These are phyloP conservation scores for Pythium aquatile DNA, from an alignment of 352 stramenopile genomes.

Conservation along the genomic window DNA sequence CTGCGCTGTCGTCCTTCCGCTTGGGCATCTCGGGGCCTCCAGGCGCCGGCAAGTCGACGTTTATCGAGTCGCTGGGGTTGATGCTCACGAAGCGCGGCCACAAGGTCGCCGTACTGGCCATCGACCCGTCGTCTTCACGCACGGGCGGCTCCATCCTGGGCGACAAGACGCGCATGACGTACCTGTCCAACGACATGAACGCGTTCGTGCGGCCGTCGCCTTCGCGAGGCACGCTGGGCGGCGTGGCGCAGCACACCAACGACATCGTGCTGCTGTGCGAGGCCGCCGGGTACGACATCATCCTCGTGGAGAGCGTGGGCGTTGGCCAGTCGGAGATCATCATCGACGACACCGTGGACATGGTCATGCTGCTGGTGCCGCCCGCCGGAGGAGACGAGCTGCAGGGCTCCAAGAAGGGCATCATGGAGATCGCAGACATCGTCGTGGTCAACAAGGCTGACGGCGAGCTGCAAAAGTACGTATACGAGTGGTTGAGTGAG, in stretches of 20 bases:
- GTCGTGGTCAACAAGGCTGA: constrained; percentile 98
- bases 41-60: constrained; percentile 96
- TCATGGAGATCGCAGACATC: constrained; percentile 97
- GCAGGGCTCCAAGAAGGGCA: constrained; percentile 98
- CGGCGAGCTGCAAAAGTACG: constrained; percentile 71
- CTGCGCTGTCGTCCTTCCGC: constrained; percentile 62
- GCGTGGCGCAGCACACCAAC: constrained; percentile 77
- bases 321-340: constrained; percentile 97
- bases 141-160: constrained; percentile 97
- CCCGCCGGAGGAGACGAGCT: constrained; percentile 95
- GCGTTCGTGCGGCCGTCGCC: constrained; percentile 93
- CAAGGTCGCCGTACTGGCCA: constrained; percentile 94
- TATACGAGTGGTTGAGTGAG: not conserved
- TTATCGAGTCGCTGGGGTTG: constrained; percentile 95
- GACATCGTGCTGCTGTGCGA: constrained; percentile 95
- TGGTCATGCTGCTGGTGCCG: constrained; percentile 95
- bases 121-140: constrained; percentile 95
- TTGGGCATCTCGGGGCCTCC: constrained; percentile 91
- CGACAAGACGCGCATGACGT: constrained; percentile 97
- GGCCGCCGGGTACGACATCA: constrained; percentile 91
- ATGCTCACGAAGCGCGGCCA: constrained; percentile 79
- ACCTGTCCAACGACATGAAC: constrained; percentile 90
- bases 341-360: constrained; percentile 95
- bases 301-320: constrained; percentile 97
- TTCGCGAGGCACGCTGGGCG: constrained; percentile 77